Evolutionary conservation across 1,284 basidiomycete species (phyloP).

Genomic region (Leccinum pallidistipes): DNA sequence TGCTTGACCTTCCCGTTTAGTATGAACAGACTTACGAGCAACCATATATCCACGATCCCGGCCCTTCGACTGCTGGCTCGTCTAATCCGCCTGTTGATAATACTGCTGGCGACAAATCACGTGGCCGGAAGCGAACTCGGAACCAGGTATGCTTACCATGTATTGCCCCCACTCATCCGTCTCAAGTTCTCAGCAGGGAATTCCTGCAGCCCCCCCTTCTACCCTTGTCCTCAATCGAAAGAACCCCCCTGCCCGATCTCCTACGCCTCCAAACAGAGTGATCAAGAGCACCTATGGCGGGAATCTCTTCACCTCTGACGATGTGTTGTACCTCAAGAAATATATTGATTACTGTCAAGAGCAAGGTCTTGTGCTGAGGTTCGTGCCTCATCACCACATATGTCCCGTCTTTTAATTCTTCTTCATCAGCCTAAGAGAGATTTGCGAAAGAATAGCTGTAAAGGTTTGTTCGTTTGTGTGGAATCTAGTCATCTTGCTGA

Average conservation of each 20-base stretch:
- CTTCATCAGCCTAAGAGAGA: constrained; percentile 64
- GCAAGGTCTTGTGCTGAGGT: constrained; percentile 78
- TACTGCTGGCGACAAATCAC: constrained; percentile 37
- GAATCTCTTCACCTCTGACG: constrained; percentile 78
- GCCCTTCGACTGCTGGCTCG: constrained; percentile 41
- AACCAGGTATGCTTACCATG: constrained; percentile 43
- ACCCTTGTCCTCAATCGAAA: constrained; percentile 60
- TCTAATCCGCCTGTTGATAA: constrained; percentile 27
- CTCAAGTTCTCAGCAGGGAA: constrained; percentile 35
- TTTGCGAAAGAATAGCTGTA: constrained; percentile 78
- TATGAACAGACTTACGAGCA: constrained; percentile 47
- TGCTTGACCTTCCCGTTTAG: constrained; percentile 24
- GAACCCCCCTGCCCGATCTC: constrained; percentile 70
- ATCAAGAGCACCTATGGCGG: constrained; percentile 85
- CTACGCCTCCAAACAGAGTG: constrained; percentile 75
- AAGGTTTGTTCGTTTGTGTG: constrained; percentile 47
- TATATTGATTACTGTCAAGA: constrained; percentile 86
- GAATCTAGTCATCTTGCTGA: constrained; percentile 2
- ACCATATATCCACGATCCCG: constrained; percentile 51
- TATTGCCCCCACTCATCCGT: constrained; percentile 4
- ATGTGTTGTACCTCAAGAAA: constrained; percentile 74
- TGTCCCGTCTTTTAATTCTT: not conserved
- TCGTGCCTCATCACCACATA: constrained; percentile 5
- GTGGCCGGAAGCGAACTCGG: constrained; percentile 66
- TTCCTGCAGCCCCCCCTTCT: constrained; percentile 62